phyloP scores from a whole-genome alignment of 768 basidiomycete species.

The Phaeotremella fagi region DNA sequence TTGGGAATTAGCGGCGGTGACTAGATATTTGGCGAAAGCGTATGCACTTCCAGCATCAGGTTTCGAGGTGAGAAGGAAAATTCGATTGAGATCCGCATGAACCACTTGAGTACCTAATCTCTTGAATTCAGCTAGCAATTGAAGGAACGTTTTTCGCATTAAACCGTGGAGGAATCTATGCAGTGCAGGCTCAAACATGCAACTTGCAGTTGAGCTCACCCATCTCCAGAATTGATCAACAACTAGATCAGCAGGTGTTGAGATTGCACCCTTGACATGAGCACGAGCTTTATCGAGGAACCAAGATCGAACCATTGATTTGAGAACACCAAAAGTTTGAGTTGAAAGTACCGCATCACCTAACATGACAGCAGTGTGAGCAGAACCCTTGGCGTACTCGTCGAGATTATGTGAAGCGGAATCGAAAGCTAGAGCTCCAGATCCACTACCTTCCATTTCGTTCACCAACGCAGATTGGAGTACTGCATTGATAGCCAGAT shows the following conservation, averaged over 20 bases:
- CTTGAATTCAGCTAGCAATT: conserved; percentile 92
- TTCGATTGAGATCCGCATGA: conserved; percentile 85
- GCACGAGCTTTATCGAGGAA: conserved; percentile 70
- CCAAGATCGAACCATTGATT: conserved; percentile 85
- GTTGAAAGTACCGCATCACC: conserved; percentile 87
- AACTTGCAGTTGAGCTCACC: conserved; percentile 77
- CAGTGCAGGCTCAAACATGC: conserved; percentile 85
- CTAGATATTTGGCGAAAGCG: conserved; percentile 93
- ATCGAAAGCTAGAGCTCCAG: conserved; percentile 89
- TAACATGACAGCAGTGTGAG: conserved; percentile 65
- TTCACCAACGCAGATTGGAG: conserved; percentile 92
- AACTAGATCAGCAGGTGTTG: conserved; percentile 52
- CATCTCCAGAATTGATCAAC: conserved; percentile 98
- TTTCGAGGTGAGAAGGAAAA: conserved; percentile 88
- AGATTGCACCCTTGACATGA: conserved; percentile 61
- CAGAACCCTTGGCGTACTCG: conserved; percentile 72
- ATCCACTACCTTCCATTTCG: conserved; percentile 85
- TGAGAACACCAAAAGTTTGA: conserved; percentile 77
- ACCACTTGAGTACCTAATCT: conserved; percentile 88
- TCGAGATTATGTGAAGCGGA: conserved; percentile 84
- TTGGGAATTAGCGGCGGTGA: conserved; percentile 85
- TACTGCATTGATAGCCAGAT: conserved; percentile 89
- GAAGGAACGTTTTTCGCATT: conserved; percentile 97
- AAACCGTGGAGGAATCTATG: conserved; percentile 90
- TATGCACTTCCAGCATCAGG: conserved; percentile 84